These are phyloP conservation scores for Canna indica DNA, from an alignment of 176 grass and related monocot genomes.

Conservation along the genomic window DNA sequence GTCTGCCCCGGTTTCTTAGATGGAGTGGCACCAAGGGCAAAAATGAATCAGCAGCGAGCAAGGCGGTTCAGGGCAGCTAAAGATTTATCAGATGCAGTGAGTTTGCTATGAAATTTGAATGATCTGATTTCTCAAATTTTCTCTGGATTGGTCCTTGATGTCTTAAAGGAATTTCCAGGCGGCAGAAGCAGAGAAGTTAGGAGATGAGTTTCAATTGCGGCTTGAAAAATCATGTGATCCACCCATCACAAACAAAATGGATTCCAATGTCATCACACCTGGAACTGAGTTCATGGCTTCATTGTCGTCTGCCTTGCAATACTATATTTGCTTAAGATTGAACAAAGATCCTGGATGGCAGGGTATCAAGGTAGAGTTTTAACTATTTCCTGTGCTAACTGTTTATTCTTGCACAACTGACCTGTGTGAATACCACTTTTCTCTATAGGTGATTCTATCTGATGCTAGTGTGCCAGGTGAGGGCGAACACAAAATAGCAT, in stretches of 20 bases:
- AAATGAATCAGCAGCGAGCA: conserved; percentile 70
- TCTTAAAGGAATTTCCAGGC: conserved; percentile 26
- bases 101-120: neutral
- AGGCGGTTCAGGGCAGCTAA: conserved; percentile 49
- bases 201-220: conserved; percentile 20
- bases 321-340: conserved; percentile 38
- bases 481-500: conserved; percentile 90
- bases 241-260: conserved; percentile 6
- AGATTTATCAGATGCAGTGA: conserved; percentile 23
- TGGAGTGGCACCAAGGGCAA: conserved; percentile 65
- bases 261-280: conserved; percentile 53
- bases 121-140: neutral
- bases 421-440: neutral
- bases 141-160: neutral
- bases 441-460: conserved; percentile 57
- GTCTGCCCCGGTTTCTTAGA: conserved; percentile 20
- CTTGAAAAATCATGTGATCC: conserved; percentile 6
- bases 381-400: neutral
- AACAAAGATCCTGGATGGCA: conserved; percentile 39
- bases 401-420: neutral
- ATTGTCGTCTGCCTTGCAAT: conserved; percentile 34
- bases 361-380: conserved; percentile 39
- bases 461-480: conserved; percentile 80
- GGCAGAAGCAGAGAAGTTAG: conserved; percentile 24
- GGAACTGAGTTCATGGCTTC: conserved; percentile 69